A percentile compares a stretch with the other conserved stretches of the same genome.
Conservation (phyloP, 148 eudicot species). For the Linanthus parryae region DNA sequence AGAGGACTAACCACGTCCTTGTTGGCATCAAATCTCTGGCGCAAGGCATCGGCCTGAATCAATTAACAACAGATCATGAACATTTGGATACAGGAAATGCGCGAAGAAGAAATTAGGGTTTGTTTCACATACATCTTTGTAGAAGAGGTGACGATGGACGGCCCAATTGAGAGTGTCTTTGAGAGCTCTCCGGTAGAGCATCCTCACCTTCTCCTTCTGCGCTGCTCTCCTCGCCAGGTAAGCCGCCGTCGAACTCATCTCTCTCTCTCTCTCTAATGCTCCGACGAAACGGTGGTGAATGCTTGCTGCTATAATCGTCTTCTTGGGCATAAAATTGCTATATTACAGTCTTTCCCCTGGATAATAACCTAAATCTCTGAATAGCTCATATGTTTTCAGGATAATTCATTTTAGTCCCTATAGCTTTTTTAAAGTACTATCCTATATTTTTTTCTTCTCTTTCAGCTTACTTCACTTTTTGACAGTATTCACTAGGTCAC, state of each 20-base stretch:
- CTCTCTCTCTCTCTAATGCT: conserved; percentile 19
- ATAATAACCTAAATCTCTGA: too few relatives aligned
- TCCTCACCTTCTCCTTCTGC: conserved; percentile 76
- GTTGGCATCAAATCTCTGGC: conserved; percentile 80
- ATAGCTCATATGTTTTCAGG: too few relatives aligned
- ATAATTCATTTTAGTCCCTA: too few relatives aligned
- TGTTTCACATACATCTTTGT: conserved; percentile 50
- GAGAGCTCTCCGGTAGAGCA: conserved; percentile 74
- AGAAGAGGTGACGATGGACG: conserved; percentile 96
- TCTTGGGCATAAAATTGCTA: too few relatives aligned
- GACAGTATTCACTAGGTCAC: too few relatives aligned
- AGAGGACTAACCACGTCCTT: conserved; percentile 52
- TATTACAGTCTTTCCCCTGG: too few relatives aligned
- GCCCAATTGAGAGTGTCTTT: conserved; percentile 97
- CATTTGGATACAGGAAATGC: neutral
- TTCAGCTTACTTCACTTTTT: too few relatives aligned
- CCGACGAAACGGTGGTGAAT: neutral
- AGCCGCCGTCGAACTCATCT: conserved; percentile 55
- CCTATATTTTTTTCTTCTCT: too few relatives aligned
- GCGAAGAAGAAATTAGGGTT: neutral
- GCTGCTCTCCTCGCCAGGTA: conserved; percentile 77
- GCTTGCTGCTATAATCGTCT: too few relatives aligned
- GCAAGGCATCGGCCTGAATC: conserved; percentile 73
- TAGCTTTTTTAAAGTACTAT: too few relatives aligned
- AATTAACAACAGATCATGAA: conserved; percentile 8